Evolutionary conservation across 352 stramenopile species (phyloP), one percentile per base, ranked within the genome.

Genomic region (Phytophthora boehmeriae): DNA sequence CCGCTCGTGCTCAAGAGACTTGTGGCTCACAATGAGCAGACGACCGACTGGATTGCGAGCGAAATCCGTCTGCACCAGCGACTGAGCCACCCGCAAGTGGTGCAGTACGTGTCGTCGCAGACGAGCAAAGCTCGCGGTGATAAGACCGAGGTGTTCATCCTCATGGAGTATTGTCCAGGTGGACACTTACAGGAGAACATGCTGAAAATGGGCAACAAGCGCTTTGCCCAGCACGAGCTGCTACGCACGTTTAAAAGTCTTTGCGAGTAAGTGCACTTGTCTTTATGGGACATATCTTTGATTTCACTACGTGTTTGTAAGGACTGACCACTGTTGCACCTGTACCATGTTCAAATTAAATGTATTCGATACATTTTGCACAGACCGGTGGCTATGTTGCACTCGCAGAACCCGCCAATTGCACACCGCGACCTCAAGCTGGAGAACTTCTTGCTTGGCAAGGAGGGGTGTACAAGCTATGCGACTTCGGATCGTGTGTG

Each of bases 401-500:
- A 94, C 56, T 57, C 69, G 30, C 80, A 96, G 38, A 75, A 94
- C 27, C 94, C 96, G 25, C 85, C 96, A 1, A 93, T 99, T 51
- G 90, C 97, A 2, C 97, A 99, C 66, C 88, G 97, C 27, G 97
- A 99, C 76, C 74, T 99, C 19, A 99, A 99, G 76, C 85, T 98
- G 22, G 96, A 99, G 66, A 99, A 99, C 75, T 98, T 99, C 54
- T 70, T 99, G 8, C 71, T 98, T 20, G 83, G 75, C 3, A 87
- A 83, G 39, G 90, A 96, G 68, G 75, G n/a, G 65, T 96, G 1
- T 98, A 98, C 83, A 98, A 98, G 62, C 67, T 99, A 17, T 98
- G 93, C 58, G 94, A 98, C 78, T 99, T 98, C 78, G 96, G 94
- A 44, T 98, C 85, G 52, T 95, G 85, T 61, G 86, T 96, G 22